These are phyloP conservation scores for Talaromyces sp. DNA, from an alignment of 2,329 filamentous ascomycete genomes.

Conservation along the genomic window DNA sequence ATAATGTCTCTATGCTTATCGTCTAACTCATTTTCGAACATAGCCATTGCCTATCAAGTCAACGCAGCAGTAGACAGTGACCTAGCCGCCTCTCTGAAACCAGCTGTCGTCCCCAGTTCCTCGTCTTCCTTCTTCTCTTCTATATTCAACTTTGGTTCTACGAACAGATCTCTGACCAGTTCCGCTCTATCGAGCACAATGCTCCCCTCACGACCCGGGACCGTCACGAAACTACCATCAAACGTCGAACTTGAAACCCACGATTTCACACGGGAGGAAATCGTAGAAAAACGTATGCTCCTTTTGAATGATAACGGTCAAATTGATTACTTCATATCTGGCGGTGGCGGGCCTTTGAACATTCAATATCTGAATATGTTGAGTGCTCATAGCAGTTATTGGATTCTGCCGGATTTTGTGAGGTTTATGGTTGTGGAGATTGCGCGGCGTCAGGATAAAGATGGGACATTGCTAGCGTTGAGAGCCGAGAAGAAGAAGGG, in stretches of 20 bases:
- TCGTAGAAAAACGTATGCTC: constrained; percentile 82
- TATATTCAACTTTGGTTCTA: constrained; percentile 54
- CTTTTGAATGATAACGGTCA: constrained; percentile 95
- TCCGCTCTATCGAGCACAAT: constrained; percentile 1
- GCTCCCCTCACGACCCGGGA: constrained; percentile 40
- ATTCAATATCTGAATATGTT: constrained; percentile 98
- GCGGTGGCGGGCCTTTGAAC: constrained; percentile 79
- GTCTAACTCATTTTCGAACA: background rate
- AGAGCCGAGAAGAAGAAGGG: constrained; percentile 50
- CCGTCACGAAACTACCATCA: constrained; percentile 56
- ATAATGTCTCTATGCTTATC: background rate
- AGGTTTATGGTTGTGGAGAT: constrained; percentile 84
- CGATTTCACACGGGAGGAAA: constrained; percentile 86
- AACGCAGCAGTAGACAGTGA: constrained; percentile 82
- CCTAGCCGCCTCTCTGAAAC: constrained; percentile 71
- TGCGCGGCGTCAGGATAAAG: constrained; percentile 65
- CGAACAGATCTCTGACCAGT: constrained; percentile 32
- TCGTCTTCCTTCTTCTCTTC: constrained; percentile 61
- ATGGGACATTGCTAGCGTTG: constrained; percentile 50
- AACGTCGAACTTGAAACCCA: constrained; percentile 92
- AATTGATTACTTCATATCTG: constrained; percentile 82
- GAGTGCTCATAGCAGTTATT: constrained; percentile 91
- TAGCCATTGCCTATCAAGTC: constrained; percentile 79
- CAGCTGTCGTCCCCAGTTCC: constrained; percentile 71
- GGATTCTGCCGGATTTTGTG: constrained; percentile 82